phyloP scores from a whole-genome alignment of 441 rosid genomes.

The Gossypium aridum region DNA sequence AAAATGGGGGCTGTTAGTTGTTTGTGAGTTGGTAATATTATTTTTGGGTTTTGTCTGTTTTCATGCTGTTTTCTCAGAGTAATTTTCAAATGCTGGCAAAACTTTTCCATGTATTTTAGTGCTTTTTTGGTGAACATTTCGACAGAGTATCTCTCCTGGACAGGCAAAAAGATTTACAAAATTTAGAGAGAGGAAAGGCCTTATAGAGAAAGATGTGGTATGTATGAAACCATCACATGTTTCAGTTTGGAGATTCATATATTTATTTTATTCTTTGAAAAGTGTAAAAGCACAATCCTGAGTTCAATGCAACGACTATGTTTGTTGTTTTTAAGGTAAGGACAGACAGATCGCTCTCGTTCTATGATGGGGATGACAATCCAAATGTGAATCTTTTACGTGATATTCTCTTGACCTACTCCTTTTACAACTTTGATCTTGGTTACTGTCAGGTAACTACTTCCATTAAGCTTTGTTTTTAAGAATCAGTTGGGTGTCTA shows the following conservation, averaged over 20 bases:
- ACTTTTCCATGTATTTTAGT: slow-evolving; percentile 16
- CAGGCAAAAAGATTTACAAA: slow-evolving; percentile 93
- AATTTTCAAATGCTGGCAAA: neutral
- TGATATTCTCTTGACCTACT: slow-evolving; percentile 88
- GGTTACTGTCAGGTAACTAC: slow-evolving; percentile 94
- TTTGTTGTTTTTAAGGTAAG: slow-evolving; percentile 58
- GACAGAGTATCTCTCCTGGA: slow-evolving; percentile 80
- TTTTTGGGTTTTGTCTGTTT: neutral
- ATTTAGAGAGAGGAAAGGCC: slow-evolving; percentile 92
- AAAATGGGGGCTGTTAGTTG: slow-evolving; percentile 1
- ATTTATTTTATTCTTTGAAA: slow-evolving; percentile 13
- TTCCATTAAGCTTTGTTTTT: neutral
- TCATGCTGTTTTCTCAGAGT: neutral
- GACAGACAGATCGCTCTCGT: slow-evolving; percentile 78
- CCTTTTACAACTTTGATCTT: slow-evolving; percentile 95
- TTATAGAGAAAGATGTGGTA: slow-evolving; percentile 96
- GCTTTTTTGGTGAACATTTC: slow-evolving; percentile 9
- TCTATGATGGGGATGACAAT: slow-evolving; percentile 95
- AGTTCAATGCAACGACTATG: slow-evolving; percentile 5
- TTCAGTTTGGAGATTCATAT: neutral
- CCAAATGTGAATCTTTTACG: slow-evolving; percentile 69
- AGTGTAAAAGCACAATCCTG: slow-evolving; percentile 1
- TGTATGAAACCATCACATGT: slow-evolving; percentile 20
- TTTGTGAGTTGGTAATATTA: neutral
- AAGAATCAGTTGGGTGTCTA: slow-evolving; percentile 1